Percentiles rank a stretch among this genome's conserved stretches.
Evolutionary conservation across 495 filamentous ascomycete species (phyloP).

Genomic region (Penicillium longicatenatum): DNA sequence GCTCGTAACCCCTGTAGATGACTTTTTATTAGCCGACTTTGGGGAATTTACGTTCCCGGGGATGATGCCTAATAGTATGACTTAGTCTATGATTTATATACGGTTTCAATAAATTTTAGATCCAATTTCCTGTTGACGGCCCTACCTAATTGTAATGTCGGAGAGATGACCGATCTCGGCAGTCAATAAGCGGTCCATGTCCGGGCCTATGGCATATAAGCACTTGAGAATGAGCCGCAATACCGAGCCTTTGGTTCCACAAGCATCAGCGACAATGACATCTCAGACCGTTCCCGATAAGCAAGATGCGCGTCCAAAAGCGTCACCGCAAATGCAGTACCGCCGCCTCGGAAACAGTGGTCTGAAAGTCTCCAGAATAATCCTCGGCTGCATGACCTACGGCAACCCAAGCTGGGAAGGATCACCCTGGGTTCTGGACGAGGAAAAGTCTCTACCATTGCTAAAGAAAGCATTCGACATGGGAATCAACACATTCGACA

Average conservation of each 20-base stretch:
- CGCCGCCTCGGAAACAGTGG: slow-evolving; percentile 61
- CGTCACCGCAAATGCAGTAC: slow-evolving; percentile 21
- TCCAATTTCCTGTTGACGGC: too few species aligned
- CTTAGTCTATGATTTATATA: not conserved
- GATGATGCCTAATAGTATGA: slow-evolving; percentile 22
- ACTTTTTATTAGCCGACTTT: slow-evolving; percentile 26
- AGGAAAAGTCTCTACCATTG: slow-evolving; percentile 63
- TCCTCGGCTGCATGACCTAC: slow-evolving; percentile 69
- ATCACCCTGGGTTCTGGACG: slow-evolving; percentile 59
- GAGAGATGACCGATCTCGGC: slow-evolving; percentile 14
- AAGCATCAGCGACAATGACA: not conserved
- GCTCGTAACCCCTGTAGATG: slow-evolving; percentile 17
- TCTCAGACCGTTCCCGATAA: too few species aligned
- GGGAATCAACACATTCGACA: slow-evolving; percentile 61
- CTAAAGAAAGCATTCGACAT: slow-evolving; percentile 67
- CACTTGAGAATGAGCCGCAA: not conserved
- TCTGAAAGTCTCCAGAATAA: slow-evolving; percentile 64
- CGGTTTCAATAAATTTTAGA: not conserved
- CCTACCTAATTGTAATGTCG: not conserved
- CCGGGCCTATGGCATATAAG: not conserved
- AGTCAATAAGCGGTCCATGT: not conserved
- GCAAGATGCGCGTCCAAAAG: too few species aligned
- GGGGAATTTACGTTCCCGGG: slow-evolving; percentile 26
- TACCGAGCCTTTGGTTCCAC: not conserved
- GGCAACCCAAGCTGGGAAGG: slow-evolving; percentile 55